A percentile compares a stretch with the other conserved stretches of the same genome.
These are phyloP conservation scores for Coffea canephora DNA, from an alignment of 257 asterid species.

Conservation along the genomic window DNA sequence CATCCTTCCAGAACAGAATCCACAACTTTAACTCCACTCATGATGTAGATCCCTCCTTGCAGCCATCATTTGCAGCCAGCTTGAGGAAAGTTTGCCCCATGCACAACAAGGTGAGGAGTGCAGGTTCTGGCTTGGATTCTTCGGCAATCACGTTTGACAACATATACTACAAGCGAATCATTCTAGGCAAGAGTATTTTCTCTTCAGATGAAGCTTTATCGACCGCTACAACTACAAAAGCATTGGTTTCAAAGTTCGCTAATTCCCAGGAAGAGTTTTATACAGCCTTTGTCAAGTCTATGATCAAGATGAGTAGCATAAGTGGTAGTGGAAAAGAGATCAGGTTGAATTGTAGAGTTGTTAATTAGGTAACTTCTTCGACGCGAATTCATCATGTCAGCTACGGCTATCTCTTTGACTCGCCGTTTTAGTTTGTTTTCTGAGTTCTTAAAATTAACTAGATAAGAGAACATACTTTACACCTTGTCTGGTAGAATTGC, in stretches of 20 bases:
- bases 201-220: slow-evolving; percentile 71
- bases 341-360: slow-evolving; percentile 52
- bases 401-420: not conserved
- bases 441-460: too few species aligned
- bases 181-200: slow-evolving; percentile 65
- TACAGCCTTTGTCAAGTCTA: slow-evolving; percentile 58
- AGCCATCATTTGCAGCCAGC: slow-evolving; percentile 55
- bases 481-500: too few species aligned
- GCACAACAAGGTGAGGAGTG: slow-evolving; percentile 59
- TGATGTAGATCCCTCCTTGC: slow-evolving; percentile 57
- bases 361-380: slow-evolving; percentile 18
- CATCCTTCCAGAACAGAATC: slow-evolving; percentile 84
- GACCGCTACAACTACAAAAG: slow-evolving; percentile 42
- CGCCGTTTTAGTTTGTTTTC: not conserved
- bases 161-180: slow-evolving; percentile 56
- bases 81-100: slow-evolving; percentile 55
- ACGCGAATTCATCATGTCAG: too few species aligned
- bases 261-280: slow-evolving; percentile 47
- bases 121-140: slow-evolving; percentile 64
- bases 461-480: not conserved
- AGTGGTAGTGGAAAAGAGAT: slow-evolving; percentile 56
- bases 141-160: slow-evolving; percentile 66
- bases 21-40: slow-evolving; percentile 52
- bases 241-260: slow-evolving; percentile 57
- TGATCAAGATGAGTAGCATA: slow-evolving; percentile 86